phyloP scores from a whole-genome alignment of 306 rosid species.

The Ceratonia siliqua region DNA sequence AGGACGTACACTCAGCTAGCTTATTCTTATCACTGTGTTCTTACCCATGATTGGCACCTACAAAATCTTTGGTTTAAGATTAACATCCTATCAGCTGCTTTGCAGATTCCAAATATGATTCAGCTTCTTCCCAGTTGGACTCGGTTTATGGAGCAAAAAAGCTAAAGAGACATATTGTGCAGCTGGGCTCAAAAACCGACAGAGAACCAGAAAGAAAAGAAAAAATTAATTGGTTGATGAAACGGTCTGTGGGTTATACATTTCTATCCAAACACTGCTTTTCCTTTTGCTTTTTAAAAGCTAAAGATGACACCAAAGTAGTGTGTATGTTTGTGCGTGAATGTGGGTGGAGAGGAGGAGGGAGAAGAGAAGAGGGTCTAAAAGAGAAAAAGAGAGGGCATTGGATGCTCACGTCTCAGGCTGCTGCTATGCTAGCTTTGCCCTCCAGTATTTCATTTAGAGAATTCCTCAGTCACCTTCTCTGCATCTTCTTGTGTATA shows the following conservation, averaged over 20 bases:
- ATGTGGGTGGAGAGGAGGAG: conserved; percentile 19
- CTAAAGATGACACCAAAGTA: conserved; percentile 62
- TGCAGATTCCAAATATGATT: conserved; percentile 38
- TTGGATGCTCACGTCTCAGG: conserved; percentile 62
- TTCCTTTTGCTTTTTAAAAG: conserved; percentile 82
- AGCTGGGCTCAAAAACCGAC: conserved; percentile 38
- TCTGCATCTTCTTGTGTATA: conserved; percentile 32
- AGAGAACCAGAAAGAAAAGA: conserved; percentile 5
- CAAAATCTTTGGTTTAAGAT: conserved; percentile 32
- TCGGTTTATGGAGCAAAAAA: conserved; percentile 15
- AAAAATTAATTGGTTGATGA: conserved; percentile 39
- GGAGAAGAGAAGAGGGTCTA: background rate
- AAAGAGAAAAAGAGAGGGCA: conserved; percentile 21
- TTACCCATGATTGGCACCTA: conserved; percentile 39
- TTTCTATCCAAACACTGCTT: conserved; percentile 58
- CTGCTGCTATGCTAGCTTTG: conserved; percentile 33
- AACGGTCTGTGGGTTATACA: conserved; percentile 59
- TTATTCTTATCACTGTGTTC: conserved; percentile 22
- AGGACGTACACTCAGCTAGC: conserved; percentile 41
- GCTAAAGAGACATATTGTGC: conserved; percentile 16
- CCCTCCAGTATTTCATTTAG: conserved; percentile 23
- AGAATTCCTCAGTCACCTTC: background rate
- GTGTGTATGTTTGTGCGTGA: conserved; percentile 28
- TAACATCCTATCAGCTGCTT: conserved; percentile 19
- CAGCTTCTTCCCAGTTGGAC: conserved; percentile 30